phyloP scores from a whole-genome alignment of 129 eudicot species.

The Tanacetum coccineum region DNA sequence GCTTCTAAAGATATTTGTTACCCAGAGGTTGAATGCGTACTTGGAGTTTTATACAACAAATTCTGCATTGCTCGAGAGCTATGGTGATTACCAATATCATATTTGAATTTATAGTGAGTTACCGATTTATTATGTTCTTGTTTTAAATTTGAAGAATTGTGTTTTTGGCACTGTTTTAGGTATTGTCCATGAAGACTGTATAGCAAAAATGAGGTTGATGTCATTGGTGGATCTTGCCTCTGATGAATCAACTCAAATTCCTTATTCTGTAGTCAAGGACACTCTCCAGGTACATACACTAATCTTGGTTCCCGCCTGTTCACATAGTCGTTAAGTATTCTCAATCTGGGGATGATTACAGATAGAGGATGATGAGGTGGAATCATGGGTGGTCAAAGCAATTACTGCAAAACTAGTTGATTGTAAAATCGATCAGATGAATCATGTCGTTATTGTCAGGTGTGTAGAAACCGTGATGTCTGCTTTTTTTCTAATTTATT shows the following conservation, averaged over 20 bases:
- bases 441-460: slow-evolving; percentile 68
- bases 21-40: slow-evolving; percentile 62
- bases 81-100: slow-evolving; percentile 40
- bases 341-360: slow-evolving; percentile 18
- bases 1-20: slow-evolving; percentile 66
- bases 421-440: slow-evolving; percentile 92
- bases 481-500: not conserved
- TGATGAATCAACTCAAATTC: slow-evolving; percentile 57
- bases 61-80: slow-evolving; percentile 44
- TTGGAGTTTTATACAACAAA: slow-evolving; percentile 64
- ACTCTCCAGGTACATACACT: slow-evolving; percentile 46
- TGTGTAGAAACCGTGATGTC: slow-evolving; percentile 6
- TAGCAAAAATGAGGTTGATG: slow-evolving; percentile 78
- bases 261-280: slow-evolving; percentile 61
- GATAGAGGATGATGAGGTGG: slow-evolving; percentile 81
- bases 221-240: slow-evolving; percentile 80
- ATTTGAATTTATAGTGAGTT: not conserved
- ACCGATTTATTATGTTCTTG: not conserved
- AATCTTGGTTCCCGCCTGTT: not conserved
- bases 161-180: slow-evolving; percentile 40
- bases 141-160: not conserved
- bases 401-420: slow-evolving; percentile 63
- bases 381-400: slow-evolving; percentile 80
- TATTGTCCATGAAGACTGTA: slow-evolving; percentile 82
- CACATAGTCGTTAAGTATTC: too few species aligned